Evolutionary conservation across 2,329 filamentous ascomycete genomes (phyloP), one percentile per base, ranked within the genome.

Genomic region (Leptographium procerum): DNA sequence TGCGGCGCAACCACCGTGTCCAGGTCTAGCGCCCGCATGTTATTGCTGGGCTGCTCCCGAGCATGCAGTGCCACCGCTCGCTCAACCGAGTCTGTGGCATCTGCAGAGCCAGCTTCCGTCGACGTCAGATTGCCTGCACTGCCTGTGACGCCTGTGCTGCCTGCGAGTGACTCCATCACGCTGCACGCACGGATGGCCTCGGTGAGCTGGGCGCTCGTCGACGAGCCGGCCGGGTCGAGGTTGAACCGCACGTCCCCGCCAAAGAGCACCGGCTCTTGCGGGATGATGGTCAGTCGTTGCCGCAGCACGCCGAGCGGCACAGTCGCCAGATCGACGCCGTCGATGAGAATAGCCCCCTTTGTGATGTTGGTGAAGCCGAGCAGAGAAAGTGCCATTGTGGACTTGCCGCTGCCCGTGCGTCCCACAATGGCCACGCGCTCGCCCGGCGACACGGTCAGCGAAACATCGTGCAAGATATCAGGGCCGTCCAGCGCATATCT

Each of bases 361-460:
- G 67, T 64, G 9, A 73, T 57, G 57, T 71, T 54, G 9, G 70
- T 71, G 53, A 72, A 72, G 13, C 71, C 67, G 9, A 74, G 64
- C 8, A 73, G 65, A 9, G 69, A 69, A 9, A 72, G 61, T 19
- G 65, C 63, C 26, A 68, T 62, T 0, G 85, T 88, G 16, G 79
- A 84, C 67, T 89, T 89, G 1, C 86, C 86, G 16, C 81, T 85
- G 1, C 83, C 78, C 0, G 85, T 88, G 8, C 85, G 80, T 2
- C 86, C 85, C 9, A 86, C 82, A 16, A 89, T 73, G 1, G 84
- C 85, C 1, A 82, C 84, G 31, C 82, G 85, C 13, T 82, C 81
- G 4, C 85, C 83, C 0, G 81, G 84, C 7, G 55, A 52, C 54
- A 69, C 61, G 16, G 45, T 58, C 11, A 71, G 60, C 43, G 60